These are phyloP conservation scores for Candida andamanensis DNA, from an alignment of 805 yeast species.

Conservation along the genomic window DNA sequence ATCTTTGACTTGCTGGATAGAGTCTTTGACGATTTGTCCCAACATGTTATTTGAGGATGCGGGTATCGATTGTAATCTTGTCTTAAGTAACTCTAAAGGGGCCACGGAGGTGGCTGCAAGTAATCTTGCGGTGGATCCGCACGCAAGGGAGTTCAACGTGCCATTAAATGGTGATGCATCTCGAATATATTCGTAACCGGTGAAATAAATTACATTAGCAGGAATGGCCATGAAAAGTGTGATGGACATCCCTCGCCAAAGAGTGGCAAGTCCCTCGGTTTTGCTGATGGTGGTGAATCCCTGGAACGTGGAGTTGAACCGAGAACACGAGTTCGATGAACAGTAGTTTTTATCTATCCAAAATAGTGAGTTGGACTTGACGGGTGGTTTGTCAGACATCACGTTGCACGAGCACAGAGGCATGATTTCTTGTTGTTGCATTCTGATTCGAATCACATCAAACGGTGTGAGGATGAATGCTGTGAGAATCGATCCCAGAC, in stretches of 20 bases:
- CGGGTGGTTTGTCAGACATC: too few species aligned
- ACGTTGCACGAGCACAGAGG: too few species aligned
- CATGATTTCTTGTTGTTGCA: slow-evolving; percentile 71
- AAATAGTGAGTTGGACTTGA: too few species aligned
- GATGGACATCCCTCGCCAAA: slow-evolving; percentile 86
- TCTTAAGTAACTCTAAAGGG: slow-evolving; percentile 82
- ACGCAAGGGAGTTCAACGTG: slow-evolving; percentile 62
- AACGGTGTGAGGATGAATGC: slow-evolving; percentile 74
- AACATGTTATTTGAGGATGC: slow-evolving; percentile 31
- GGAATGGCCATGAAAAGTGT: slow-evolving; percentile 89
- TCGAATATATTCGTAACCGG: slow-evolving; percentile 84
- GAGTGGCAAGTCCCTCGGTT: slow-evolving; percentile 68
- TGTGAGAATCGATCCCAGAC: slow-evolving; percentile 68
- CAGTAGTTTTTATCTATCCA: slow-evolving; percentile 27
- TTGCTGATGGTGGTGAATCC: slow-evolving; percentile 63
- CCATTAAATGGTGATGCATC: slow-evolving; percentile 50
- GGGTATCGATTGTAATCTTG: slow-evolving; percentile 88
- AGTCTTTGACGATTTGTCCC: slow-evolving; percentile 48
- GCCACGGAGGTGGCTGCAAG: slow-evolving; percentile 81
- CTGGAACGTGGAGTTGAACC: slow-evolving; percentile 65
- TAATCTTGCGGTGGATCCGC: slow-evolving; percentile 81
- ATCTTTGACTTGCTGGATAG: slow-evolving; percentile 42
- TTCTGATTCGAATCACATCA: slow-evolving; percentile 71
- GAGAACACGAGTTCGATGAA: slow-evolving; percentile 36
- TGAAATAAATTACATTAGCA: slow-evolving; percentile 86